Base-by-base conservation (phyloP, 106 monocot species). In the Platanthera zijinensis region DNA sequence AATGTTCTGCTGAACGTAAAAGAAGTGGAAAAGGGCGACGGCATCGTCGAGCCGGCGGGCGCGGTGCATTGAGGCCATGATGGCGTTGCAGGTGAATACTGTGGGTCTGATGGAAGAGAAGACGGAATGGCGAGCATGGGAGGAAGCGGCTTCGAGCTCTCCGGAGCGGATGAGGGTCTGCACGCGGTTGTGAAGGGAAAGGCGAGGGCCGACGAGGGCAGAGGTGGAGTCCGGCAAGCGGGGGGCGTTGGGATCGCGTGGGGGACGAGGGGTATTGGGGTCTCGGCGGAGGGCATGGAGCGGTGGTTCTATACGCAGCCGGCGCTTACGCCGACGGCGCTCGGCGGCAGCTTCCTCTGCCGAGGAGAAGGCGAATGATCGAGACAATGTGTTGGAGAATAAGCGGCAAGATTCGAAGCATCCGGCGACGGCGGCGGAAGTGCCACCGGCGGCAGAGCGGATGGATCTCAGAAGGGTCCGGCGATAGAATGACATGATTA, bases 61-160 rank as follows among this genome's bases (percentile, higher is more conserved):
- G 17, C 93, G 82, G 69, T 77, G 86, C 87, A 93, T 89, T 72
- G 94, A 77, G 9, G 91, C 97, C 22, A 81, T 78, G 50, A 94
- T 74, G 50, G 97, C 97, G 79, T 99, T 99, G 80, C 97, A 99
- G 82, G 97, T 94, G 85, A 99, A 99, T 12, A 99, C 97, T 8
- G 97, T 99, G 59, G 97, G 97, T 10, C 97, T 83, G 51, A 72
- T 66, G 28, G 79, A 80, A 48, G 89, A 90, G 83, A 89, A 89
- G 46, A 99, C 90, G 6, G 97, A 85, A 45, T 86, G 85, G 63
- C 94, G 88, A 10, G 94, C 97, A 76, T 73, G 57, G 72, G 46
- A 69, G 94, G 89, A 66, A 86, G 75, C 89, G 64, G 78, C 48
- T 52, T 99, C 97, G 71, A 94, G 88, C 48, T 94, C 89, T 28